Percentiles rank a stretch among this genome's conserved stretches.
Evolutionary conservation across 2,329 filamentous ascomycete species (phyloP).

Genomic region (Trichoderma koningii): DNA sequence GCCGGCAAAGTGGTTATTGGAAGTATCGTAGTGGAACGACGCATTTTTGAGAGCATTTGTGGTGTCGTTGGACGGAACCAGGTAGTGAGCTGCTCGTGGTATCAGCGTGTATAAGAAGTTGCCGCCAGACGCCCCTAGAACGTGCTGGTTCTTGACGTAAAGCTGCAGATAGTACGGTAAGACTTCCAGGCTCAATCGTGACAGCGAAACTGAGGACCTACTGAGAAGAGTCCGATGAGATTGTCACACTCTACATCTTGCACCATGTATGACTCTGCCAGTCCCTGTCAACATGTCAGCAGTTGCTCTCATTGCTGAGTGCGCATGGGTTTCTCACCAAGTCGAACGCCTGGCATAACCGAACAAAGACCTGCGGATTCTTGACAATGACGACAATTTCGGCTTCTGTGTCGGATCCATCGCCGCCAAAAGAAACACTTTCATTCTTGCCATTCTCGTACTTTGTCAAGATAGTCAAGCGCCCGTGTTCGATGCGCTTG

Average conservation of each 20-base stretch:
- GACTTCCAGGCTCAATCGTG: neutral
- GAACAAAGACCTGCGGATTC: constrained; percentile 25
- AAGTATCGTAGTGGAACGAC: constrained; percentile 29
- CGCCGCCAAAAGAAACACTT: constrained; percentile 8
- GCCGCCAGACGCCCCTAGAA: constrained; percentile 12
- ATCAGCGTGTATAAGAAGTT: constrained; percentile 18
- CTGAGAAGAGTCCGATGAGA: constrained; percentile 26
- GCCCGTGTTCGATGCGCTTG: constrained; percentile 21
- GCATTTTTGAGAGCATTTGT: constrained; percentile 20
- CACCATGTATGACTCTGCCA: constrained; percentile 29
- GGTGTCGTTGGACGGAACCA: constrained; percentile 15
- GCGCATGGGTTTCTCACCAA: constrained; percentile 9
- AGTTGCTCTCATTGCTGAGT: neutral
- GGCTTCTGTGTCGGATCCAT: neutral
- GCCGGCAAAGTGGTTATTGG: constrained; percentile 26
- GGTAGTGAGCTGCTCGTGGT: constrained; percentile 6
- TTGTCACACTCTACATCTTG: constrained; percentile 28
- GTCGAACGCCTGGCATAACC: constrained; percentile 25
- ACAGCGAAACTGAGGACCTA: neutral
- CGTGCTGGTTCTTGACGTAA: constrained; percentile 17
- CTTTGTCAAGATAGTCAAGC: constrained; percentile 10
- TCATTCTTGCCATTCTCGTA: constrained; percentile 2
- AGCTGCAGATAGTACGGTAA: constrained; percentile 1
- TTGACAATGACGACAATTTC: constrained; percentile 17
- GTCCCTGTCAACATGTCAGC: constrained; percentile 19